phyloP scores from a whole-genome alignment of 148 eudicot genomes.

The Pouteria glomerata region DNA sequence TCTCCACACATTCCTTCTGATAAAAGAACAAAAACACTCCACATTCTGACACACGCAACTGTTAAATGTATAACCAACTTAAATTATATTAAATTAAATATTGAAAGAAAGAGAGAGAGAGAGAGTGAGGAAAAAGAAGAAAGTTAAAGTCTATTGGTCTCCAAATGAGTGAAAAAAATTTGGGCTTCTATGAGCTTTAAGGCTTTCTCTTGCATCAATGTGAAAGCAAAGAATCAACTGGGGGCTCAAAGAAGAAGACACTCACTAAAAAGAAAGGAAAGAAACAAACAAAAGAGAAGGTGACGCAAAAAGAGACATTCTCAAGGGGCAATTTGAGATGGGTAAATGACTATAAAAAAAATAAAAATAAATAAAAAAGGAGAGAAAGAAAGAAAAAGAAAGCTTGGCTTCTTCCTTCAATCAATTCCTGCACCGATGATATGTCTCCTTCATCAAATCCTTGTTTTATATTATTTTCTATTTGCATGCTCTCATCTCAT shows the following conservation, averaged over 20 bases:
- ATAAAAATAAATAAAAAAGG: too few species aligned
- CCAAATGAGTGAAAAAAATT: conserved; percentile 9
- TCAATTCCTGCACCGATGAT: too few species aligned
- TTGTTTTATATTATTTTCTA: background rate
- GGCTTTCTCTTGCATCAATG: conserved; percentile 17
- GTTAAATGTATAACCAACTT: background rate
- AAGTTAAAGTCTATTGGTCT: conserved; percentile 7
- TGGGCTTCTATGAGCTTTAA: conserved; percentile 5
- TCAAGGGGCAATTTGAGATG: background rate
- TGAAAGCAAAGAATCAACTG: conserved; percentile 11
- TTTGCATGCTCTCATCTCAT: background rate
- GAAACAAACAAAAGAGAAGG: conserved; percentile 7
- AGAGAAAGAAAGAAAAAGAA: too few species aligned
- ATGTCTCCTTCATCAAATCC: conserved; percentile 1
- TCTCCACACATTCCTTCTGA: background rate
- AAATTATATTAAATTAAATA: background rate
- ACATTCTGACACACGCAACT: background rate
- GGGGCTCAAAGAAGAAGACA: conserved; percentile 6
- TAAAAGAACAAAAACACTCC: background rate
- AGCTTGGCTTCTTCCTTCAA: conserved; percentile 4
- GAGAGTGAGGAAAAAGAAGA: background rate
- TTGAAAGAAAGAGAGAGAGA: background rate
- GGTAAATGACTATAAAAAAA: background rate
- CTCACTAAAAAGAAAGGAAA: background rate
- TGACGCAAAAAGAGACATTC: conserved; percentile 4